A percentile compares a stretch with the other conserved stretches of the same genome.
Conservation (phyloP, 2,329 filamentous ascomycete species). For the Cladosporium sp. region DNA sequence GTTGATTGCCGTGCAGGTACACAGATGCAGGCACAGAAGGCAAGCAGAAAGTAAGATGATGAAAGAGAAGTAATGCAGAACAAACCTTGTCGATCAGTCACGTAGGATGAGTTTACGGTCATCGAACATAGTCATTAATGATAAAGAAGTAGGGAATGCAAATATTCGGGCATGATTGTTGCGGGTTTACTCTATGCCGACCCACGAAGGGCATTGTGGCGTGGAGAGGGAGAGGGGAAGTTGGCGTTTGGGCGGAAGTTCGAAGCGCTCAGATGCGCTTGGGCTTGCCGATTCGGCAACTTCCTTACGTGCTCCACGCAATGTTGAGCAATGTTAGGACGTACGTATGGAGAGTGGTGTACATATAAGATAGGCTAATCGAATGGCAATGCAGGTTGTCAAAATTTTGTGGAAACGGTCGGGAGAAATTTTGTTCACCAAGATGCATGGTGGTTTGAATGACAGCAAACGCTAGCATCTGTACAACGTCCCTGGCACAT, state of each 20-base stretch:
- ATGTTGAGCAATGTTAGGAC: no score
- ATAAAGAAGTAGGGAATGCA: no score
- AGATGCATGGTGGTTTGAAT: no score
- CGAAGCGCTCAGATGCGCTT: background rate
- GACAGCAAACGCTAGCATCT: no score
- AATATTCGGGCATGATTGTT: background rate
- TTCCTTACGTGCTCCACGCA: no score
- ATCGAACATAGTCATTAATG: no score
- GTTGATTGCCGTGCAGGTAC: background rate
- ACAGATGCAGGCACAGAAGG: background rate
- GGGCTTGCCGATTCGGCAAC: background rate
- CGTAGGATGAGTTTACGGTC: background rate
- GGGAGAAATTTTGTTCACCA: no score
- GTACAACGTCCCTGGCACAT: no score
- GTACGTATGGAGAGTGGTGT: no score
- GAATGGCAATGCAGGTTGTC: no score
- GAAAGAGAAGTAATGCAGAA: background rate
- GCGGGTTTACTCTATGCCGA: slow-evolving; percentile 1
- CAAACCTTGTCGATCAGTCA: slow-evolving; percentile 1
- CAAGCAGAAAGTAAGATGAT: background rate
- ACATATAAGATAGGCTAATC: no score
- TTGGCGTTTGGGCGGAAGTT: background rate
- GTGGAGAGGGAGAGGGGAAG: background rate
- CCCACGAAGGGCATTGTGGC: background rate
- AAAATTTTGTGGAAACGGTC: no score